Percentiles rank a stretch among this genome's conserved stretches.
These are phyloP conservation scores for Talaromyces stipitatus DNA, from an alignment of 495 filamentous ascomycete species.

Conservation along the genomic window DNA sequence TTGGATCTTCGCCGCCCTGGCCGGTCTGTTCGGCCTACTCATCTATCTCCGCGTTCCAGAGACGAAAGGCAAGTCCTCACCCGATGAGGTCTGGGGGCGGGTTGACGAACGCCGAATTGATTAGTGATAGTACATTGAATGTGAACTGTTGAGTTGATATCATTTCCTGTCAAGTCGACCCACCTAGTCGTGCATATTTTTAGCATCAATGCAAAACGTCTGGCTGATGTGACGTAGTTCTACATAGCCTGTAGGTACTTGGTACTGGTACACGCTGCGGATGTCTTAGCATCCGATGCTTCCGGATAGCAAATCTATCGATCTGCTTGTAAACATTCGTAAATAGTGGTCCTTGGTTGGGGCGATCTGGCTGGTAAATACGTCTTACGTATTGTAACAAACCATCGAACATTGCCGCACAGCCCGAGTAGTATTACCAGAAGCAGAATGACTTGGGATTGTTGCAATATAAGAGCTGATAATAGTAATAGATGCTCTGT, in stretches of 20 bases:
- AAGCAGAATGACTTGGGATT: background rate
- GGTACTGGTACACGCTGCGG: background rate
- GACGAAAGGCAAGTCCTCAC: conserved; percentile 70
- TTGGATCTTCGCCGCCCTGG: conserved; percentile 75
- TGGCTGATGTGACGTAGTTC: background rate
- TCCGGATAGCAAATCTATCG: too few relatives aligned
- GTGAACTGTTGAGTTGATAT: background rate
- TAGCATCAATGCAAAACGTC: background rate
- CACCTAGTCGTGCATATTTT: background rate
- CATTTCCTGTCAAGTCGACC: background rate
- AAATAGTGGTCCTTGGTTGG: background rate
- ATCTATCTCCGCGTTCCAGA: conserved; percentile 69
- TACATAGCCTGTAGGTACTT: background rate
- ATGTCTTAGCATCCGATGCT: background rate
- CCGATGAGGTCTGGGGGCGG: conserved; percentile 85
- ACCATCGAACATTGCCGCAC: background rate
- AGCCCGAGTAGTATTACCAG: background rate
- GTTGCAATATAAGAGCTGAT: background rate
- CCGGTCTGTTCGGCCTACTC: conserved; percentile 56
- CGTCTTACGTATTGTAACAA: background rate
- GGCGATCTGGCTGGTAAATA: background rate
- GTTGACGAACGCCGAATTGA: conserved; percentile 16
- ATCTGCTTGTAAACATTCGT: background rate
- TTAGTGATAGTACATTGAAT: background rate
- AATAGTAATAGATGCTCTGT: background rate